Evolutionary conservation across 2,329 filamentous ascomycete genomes (phyloP).

Genomic region (Colletotrichum siamense): DNA sequence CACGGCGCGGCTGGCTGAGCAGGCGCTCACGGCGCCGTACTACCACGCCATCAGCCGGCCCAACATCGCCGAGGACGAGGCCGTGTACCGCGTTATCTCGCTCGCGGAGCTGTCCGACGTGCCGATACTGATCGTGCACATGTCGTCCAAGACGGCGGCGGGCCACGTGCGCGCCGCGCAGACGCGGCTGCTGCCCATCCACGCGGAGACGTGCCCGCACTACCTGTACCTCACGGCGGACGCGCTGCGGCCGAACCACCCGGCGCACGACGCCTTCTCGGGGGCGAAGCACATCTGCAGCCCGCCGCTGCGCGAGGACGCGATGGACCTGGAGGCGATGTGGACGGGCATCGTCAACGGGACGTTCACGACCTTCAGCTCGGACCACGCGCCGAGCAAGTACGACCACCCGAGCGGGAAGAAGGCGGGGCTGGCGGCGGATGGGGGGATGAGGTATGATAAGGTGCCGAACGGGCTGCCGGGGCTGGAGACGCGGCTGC

Average conservation of each 20-base stretch:
- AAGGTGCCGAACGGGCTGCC: conserved; percentile 65
- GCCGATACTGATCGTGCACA: conserved; percentile 60
- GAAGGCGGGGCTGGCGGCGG: conserved; percentile 43
- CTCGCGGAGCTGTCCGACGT: conserved; percentile 54
- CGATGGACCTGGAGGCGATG: conserved; percentile 52
- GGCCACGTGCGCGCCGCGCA: conserved; percentile 49
- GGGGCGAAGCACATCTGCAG: conserved; percentile 61
- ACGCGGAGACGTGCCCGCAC: conserved; percentile 62
- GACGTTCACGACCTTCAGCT: conserved; percentile 56
- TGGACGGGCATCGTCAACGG: conserved; percentile 56
- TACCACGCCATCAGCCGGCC: conserved; percentile 57
- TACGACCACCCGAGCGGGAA: conserved; percentile 55
- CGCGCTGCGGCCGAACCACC: conserved; percentile 37
- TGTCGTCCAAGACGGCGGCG: conserved; percentile 51
- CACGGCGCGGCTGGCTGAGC: conserved; percentile 55
- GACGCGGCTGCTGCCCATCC: conserved; percentile 49
- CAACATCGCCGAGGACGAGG: conserved; percentile 55
- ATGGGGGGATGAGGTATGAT: conserved; percentile 45
- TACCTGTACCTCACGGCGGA: conserved; percentile 59
- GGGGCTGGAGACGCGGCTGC: conserved; percentile 61
- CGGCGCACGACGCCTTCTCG: conserved; percentile 54
- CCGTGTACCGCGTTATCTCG: conserved; percentile 57
- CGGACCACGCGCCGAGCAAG: conserved; percentile 52
- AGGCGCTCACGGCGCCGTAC: conserved; percentile 51
- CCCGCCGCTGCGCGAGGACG: conserved; percentile 52